A percentile compares a stretch with the other conserved stretches of the same genome.
phyloP scores from a whole-genome alignment of 1,284 basidiomycete species.

The Ustilago trichophora region DNA sequence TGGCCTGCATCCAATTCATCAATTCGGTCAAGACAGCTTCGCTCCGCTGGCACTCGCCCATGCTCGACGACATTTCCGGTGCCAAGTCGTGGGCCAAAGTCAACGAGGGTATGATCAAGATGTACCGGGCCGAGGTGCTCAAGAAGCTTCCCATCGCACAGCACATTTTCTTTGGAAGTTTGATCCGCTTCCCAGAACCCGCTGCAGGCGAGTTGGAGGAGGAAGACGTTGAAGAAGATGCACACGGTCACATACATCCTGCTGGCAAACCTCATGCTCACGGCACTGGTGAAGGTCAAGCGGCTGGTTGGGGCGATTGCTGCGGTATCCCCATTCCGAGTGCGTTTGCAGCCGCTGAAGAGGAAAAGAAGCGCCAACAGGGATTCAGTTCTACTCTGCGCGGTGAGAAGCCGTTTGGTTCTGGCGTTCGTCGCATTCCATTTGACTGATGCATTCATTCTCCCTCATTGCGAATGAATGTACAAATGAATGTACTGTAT shows the following conservation, averaged over 20 bases:
- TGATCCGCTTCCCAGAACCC: slow-evolving; percentile 77
- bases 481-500: too few relatives aligned
- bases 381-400: slow-evolving; percentile 27
- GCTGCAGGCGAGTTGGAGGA: slow-evolving; percentile 60
- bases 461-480: too few relatives aligned
- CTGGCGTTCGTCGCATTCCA: slow-evolving; percentile 37
- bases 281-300: slow-evolving; percentile 69
- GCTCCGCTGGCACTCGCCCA: slow-evolving; percentile 96
- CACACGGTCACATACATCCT: slow-evolving; percentile 73
- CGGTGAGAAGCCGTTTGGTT: slow-evolving; percentile 33
- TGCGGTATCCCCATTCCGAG: slow-evolving; percentile 68
- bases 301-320: slow-evolving; percentile 82
- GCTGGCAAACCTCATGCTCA: slow-evolving; percentile 34
- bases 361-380: slow-evolving; percentile 44
- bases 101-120: slow-evolving; percentile 97
- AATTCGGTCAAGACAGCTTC: slow-evolving; percentile 94
- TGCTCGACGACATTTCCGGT: slow-evolving; percentile 97
- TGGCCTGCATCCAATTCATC: slow-evolving; percentile 95
- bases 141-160: slow-evolving; percentile 95
- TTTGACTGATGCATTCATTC: slow-evolving; percentile 40
- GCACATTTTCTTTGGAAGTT: slow-evolving; percentile 91
- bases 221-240: slow-evolving; percentile 69
- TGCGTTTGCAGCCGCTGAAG: slow-evolving; percentile 68
- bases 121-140: slow-evolving; percentile 95
- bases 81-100: slow-evolving; percentile 98